phyloP scores from a whole-genome alignment of 805 yeast genomes.

The Barnettozyma siamensis region DNA sequence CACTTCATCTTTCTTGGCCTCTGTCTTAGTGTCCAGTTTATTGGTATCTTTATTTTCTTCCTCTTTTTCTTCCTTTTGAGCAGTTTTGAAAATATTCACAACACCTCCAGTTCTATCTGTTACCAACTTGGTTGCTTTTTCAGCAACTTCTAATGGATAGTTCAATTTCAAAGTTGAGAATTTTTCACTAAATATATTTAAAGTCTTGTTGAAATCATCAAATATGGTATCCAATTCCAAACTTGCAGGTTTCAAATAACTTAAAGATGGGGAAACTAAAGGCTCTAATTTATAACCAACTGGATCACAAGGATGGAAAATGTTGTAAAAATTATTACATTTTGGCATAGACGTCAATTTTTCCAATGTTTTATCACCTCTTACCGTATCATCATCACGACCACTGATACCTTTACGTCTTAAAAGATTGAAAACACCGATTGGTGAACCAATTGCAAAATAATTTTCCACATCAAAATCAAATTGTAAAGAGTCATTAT shows the following conservation, averaged over 20 bases:
- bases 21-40: neutral
- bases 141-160: neutral
- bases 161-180: constrained; percentile 3
- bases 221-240: constrained; percentile 1
- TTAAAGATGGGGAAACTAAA: constrained; percentile 38
- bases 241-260: constrained; percentile 6
- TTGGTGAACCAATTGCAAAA: constrained; percentile 85
- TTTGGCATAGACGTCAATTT: constrained; percentile 35
- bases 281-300: constrained; percentile 90
- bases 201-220: constrained; percentile 6
- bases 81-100: constrained; percentile 2
- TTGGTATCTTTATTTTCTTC: neutral
- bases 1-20: neutral
- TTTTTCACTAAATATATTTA: constrained; percentile 3
- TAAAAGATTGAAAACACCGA: constrained; percentile 78
- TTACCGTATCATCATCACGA: constrained; percentile 17
- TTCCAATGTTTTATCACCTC: neutral
- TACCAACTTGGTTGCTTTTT: neutral
- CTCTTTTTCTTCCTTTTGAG: neutral
- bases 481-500: constrained; percentile 35
- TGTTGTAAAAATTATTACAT: constrained; percentile 65
- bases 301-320: constrained; percentile 90
- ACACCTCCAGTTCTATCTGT: constrained; percentile 7
- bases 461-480: constrained; percentile 68
- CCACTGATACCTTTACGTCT: constrained; percentile 56